Evolutionary conservation across 768 basidiomycete species (phyloP), one percentile per base, ranked within the genome.

Genomic region (Tricholoma flavovirens): DNA sequence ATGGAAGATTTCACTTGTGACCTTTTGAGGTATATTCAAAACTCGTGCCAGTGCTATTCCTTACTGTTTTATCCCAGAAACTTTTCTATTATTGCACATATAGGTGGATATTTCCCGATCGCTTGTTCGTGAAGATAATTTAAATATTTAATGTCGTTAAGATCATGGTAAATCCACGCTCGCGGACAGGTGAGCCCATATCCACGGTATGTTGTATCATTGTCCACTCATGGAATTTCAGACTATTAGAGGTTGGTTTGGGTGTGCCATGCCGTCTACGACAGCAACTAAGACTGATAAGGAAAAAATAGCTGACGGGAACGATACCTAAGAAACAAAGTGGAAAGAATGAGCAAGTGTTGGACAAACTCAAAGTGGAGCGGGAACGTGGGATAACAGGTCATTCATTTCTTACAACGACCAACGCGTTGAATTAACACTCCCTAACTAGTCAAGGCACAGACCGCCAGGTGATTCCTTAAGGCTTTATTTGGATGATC

Each of bases 81-180:
- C 69, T 93, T 98, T 69, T 95, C 93, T 9, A 93, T 98, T 62
- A 96, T 98, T 67, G 94, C 94, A 1, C 95, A 98, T 69, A 97
- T 97, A 62, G 93, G 93, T 86, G 65, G 54, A 68, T 58, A 53
- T 11, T 32, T 45, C 29, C 21, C 9, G 30, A 22, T 4, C 19
- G 4, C 11, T 30, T 38, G 49, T 32, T 38, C 50, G n/a, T 38
- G 8, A 19, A 53, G 46, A 38, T 50, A 57, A 7, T 55, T 51
- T 10, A 49, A 32, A 29, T 55, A 51, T 19, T 35, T 56, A n/a
- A 22, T 51, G n/a, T 56, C 32, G 24, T 30, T 32, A 51, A 58
- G 90, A 97, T 70, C 95, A 97, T 71, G 96, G 96, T 52, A 98
- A 98, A 77, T 94, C 92, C 4, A 97, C 93, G 4, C 75, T 97